Evolutionary conservation across 1,139 yeast genomes (phyloP).

Genomic region (Blastobotrys indianensis): DNA sequence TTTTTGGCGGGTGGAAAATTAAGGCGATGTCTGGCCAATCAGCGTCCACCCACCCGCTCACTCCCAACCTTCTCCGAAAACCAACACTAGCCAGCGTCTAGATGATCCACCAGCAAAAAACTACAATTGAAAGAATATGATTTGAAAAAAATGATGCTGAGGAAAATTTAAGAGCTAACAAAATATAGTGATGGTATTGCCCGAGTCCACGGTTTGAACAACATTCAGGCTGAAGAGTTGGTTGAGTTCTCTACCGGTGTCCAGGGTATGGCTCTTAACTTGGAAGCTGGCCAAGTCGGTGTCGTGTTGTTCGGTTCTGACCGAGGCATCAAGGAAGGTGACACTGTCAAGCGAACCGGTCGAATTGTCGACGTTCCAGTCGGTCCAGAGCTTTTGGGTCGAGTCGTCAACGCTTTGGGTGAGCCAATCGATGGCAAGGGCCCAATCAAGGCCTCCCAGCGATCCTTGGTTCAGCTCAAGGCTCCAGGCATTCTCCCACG

Average conservation of each 20-base stretch:
- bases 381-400: constrained; percentile 97
- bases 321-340: constrained; percentile 98
- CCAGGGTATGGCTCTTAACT: constrained; percentile 99
- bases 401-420: constrained; percentile 99
- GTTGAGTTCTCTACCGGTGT: constrained; percentile 99
- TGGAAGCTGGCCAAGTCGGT: constrained; percentile 99
- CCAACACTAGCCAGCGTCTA: no score
- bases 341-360: constrained; percentile 99
- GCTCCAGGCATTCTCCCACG: constrained; percentile 99
- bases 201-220: constrained; percentile 99
- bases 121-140: neutral
- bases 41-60: no score
- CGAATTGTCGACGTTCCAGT: constrained; percentile 98
- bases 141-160: neutral
- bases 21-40: no score
- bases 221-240: constrained; percentile 99
- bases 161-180: constrained; percentile 1
- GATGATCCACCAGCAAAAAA: no score
- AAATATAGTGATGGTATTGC: constrained; percentile 94
- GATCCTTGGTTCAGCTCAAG: constrained; percentile 96
- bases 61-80: neutral
- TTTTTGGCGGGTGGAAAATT: no score
- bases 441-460: constrained; percentile 80
- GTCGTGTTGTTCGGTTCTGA: constrained; percentile 99
- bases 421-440: constrained; percentile 99